Evolutionary conservation across 805 yeast genomes (phyloP).

Genomic region (Barnettozyma wickerhamii): DNA sequence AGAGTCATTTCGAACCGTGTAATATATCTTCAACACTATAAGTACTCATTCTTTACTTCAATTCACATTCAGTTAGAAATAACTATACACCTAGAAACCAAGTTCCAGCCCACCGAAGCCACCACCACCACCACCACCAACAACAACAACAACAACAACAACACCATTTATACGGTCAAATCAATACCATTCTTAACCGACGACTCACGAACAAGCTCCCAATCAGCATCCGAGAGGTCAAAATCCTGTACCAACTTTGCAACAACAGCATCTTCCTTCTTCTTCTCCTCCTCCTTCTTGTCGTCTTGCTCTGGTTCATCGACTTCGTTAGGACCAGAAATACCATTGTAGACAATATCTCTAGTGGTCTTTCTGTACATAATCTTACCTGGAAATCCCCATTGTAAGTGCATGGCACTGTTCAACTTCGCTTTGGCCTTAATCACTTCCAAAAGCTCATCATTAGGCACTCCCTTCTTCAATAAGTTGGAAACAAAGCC

Average conservation of each 20-base stretch:
- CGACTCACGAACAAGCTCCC: neutral
- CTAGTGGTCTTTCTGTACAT: slow-evolving; percentile 7
- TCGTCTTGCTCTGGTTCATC: neutral
- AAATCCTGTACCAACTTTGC: neutral
- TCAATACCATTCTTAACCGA: slow-evolving; percentile 3
- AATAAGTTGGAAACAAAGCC: slow-evolving; percentile 59
- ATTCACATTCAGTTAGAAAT: too few species aligned
- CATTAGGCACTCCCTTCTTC: slow-evolving; percentile 43
- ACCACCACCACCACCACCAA: too few species aligned
- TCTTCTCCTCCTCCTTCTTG: neutral
- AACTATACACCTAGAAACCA: too few species aligned
- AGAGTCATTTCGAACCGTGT: too few species aligned
- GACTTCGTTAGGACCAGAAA: neutral
- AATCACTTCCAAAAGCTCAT: slow-evolving; percentile 29
- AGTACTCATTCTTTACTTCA: too few species aligned
- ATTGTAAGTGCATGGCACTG: slow-evolving; percentile 42
- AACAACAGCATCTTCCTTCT: neutral
- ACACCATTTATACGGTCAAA: too few species aligned
- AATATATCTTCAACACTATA: too few species aligned
- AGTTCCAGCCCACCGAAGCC: too few species aligned
- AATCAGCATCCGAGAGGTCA: slow-evolving; percentile 2
- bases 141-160: too few species aligned
- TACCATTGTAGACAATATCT: slow-evolving; percentile 12
- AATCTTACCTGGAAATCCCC: slow-evolving; percentile 15
- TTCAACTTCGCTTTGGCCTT: slow-evolving; percentile 18